Conservation (phyloP, 192 early-diverging fungal species). For the Mortierella hygrophila region DNA sequence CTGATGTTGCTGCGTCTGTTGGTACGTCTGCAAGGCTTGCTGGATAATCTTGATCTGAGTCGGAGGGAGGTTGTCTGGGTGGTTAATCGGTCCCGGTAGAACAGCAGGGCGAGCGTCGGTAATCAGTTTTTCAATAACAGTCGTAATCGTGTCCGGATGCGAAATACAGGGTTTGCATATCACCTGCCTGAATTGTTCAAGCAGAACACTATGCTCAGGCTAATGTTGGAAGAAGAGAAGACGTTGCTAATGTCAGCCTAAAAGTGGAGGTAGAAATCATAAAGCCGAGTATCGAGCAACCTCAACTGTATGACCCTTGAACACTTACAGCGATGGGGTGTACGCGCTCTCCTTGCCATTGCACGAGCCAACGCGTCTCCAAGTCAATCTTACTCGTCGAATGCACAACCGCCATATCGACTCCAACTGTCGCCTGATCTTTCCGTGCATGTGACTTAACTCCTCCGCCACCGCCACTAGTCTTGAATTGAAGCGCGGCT, state of each 20-base stretch:
- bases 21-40: slow-evolving; percentile 8
- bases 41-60: slow-evolving; percentile 2
- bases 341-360: slow-evolving; percentile 45
- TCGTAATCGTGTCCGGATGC: background rate
- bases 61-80: background rate
- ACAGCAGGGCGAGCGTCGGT: slow-evolving; percentile 30
- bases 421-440: slow-evolving; percentile 9
- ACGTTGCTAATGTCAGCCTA: background rate
- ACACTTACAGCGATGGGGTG: slow-evolving; percentile 31
- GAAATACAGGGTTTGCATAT: slow-evolving; percentile 27
- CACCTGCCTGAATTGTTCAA: slow-evolving; percentile 19
- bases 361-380: slow-evolving; percentile 50
- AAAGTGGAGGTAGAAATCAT: no score
- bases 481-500: background rate
- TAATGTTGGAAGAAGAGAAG: slow-evolving; percentile 1
- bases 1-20: background rate
- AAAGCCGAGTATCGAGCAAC: background rate
- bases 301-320: background rate
- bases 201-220: slow-evolving; percentile 24
- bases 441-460: background rate
- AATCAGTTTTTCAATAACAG: slow-evolving; percentile 34
- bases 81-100: slow-evolving; percentile 23
- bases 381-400: slow-evolving; percentile 38
- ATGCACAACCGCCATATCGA: slow-evolving; percentile 46
- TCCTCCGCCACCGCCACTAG: background rate